These are phyloP conservation scores for Umbelopsis ramanniana DNA, from an alignment of 192 early-diverging fungal species.

Conservation along the genomic window DNA sequence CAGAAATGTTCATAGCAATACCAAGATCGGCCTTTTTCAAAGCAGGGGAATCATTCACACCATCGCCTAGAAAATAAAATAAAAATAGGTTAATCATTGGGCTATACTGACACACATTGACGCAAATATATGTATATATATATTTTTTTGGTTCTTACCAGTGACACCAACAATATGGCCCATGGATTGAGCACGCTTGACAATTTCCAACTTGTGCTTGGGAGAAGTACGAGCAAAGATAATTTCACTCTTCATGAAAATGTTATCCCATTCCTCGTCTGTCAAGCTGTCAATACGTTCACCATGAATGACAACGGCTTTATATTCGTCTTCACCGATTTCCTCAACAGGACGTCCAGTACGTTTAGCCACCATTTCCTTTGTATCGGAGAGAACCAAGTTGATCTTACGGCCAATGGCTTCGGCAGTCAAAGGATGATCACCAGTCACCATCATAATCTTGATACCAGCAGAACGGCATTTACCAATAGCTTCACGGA, in stretches of 20 bases:
- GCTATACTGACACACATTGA: conserved; percentile 21
- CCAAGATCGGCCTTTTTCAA: conserved; percentile 97
- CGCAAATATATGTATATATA: no score
- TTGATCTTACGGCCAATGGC: conserved; percentile 97
- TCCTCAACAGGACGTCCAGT: conserved; percentile 61
- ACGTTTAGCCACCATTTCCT: conserved; percentile 73
- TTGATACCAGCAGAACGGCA: conserved; percentile 93
- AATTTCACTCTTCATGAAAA: conserved; percentile 94
- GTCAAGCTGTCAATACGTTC: conserved; percentile 82
- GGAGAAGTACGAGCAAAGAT: conserved; percentile 97
- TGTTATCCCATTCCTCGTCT: conserved; percentile 88
- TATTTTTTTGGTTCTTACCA: conserved; percentile 91
- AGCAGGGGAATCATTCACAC: conserved; percentile 94
- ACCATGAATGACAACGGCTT: conserved; percentile 92
- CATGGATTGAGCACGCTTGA: conserved; percentile 84
- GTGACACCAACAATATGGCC: conserved; percentile 99
- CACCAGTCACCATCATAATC: conserved; percentile 99
- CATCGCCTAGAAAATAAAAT: background rate
- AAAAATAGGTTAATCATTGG: no score
- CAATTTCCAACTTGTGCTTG: conserved; percentile 96
- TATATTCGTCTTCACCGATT: conserved; percentile 80
- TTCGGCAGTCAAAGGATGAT: conserved; percentile 95
- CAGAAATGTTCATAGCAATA: conserved; percentile 96
- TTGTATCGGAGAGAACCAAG: conserved; percentile 89
- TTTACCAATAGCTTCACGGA: conserved; percentile 95